phyloP scores from a whole-genome alignment of 768 basidiomycete genomes.

The Termitomyces sp. region DNA sequence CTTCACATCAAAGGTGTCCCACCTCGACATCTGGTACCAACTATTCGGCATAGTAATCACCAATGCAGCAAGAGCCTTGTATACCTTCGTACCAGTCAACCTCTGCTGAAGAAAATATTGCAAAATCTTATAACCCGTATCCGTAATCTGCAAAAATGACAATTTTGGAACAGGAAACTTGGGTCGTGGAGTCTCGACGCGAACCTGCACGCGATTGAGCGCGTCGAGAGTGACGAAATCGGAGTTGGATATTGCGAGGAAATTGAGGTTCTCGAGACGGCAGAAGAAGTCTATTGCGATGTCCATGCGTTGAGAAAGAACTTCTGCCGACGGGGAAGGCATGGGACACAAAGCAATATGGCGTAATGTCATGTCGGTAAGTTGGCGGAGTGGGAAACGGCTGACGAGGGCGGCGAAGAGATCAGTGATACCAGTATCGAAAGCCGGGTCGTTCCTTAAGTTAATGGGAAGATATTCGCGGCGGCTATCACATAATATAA shows the following conservation, averaged over 20 bases:
- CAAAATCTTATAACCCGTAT: background rate
- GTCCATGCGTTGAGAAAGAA: background rate
- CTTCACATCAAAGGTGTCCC: background rate
- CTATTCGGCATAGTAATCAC: background rate
- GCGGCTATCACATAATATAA: background rate
- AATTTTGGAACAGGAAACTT: background rate
- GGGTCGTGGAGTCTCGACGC: background rate
- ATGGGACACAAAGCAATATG: background rate
- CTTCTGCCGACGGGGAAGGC: background rate
- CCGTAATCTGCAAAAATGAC: background rate
- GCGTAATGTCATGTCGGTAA: background rate
- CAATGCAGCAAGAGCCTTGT: background rate
- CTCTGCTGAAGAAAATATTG: background rate
- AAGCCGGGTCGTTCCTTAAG: background rate
- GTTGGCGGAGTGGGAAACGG: background rate
- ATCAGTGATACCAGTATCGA: background rate
- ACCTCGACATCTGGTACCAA: background rate
- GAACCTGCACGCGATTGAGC: background rate
- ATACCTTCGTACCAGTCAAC: background rate
- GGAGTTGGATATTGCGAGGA: background rate
- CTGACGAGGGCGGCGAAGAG: background rate
- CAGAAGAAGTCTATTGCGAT: slow-evolving; percentile 4
- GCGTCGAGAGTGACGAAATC: slow-evolving; percentile 3
- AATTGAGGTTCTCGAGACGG: background rate
- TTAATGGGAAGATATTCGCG: background rate